These are phyloP conservation scores for Leavenworthia alabamica DNA, from an alignment of 345 rosid species.

Conservation along the genomic window DNA sequence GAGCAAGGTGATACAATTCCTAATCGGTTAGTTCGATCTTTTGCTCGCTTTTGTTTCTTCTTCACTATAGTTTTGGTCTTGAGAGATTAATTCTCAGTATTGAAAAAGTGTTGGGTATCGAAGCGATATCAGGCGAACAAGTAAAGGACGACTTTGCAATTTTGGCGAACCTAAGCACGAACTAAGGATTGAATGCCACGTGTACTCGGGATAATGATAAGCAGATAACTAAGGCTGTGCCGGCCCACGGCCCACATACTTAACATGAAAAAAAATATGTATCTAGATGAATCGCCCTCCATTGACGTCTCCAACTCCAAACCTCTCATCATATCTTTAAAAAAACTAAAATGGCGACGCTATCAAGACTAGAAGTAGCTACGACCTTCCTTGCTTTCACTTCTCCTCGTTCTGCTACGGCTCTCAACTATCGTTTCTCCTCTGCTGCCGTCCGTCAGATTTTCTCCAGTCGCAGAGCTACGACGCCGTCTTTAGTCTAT, in stretches of 20 bases:
- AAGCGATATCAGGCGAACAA: not conserved
- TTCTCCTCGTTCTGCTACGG: conserved; percentile 33
- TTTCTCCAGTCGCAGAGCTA: conserved; percentile 16
- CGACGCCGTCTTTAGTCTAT: conserved; percentile 28
- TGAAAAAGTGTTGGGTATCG: not conserved
- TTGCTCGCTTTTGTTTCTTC: not conserved
- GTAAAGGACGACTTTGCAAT: not conserved
- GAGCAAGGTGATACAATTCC: conserved; percentile 4
- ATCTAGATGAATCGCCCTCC: not conserved
- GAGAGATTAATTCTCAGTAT: not conserved
- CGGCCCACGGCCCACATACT: not conserved
- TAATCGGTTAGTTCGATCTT: not conserved
- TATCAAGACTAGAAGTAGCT: conserved; percentile 50
- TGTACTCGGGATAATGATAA: not conserved
- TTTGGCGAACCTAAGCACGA: not conserved
- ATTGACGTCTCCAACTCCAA: not conserved
- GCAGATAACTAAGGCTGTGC: not conserved
- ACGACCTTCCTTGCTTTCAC: conserved; percentile 51
- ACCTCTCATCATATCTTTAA: not conserved
- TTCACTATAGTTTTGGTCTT: not conserved
- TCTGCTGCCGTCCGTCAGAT: conserved; percentile 38
- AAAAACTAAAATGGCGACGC: conserved; percentile 41
- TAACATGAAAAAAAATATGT: not conserved
- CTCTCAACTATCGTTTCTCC: conserved; percentile 31
- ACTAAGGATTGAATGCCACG: not conserved